Evolutionary conservation across 768 basidiomycete genomes (phyloP).

Genomic region (Russula compacta): DNA sequence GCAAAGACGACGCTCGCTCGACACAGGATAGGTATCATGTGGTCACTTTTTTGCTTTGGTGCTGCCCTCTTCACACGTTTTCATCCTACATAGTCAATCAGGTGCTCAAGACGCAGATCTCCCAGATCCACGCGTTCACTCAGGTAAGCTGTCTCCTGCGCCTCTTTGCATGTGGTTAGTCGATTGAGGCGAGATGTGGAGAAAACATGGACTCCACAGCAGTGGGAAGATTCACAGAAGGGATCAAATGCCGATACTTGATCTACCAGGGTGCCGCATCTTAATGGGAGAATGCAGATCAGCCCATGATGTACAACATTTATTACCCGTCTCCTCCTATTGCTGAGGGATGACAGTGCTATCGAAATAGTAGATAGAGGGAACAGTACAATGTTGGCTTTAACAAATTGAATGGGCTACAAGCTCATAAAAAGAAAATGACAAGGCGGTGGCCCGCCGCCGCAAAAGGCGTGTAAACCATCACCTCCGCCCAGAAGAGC

Average conservation of each 20-base stretch:
- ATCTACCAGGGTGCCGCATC: neutral
- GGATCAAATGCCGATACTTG: neutral
- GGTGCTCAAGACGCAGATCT: conserved; percentile 60
- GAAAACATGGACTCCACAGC: conserved; percentile 68
- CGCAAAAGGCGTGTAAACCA: neutral
- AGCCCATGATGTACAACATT: neutral
- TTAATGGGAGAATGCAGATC: neutral
- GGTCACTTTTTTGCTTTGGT: neutral
- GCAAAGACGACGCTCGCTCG: conserved; percentile 72
- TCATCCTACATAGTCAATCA: conserved; percentile 53
- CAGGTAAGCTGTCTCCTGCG: conserved; percentile 42
- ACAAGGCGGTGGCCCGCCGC: neutral
- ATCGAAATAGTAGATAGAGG: neutral
- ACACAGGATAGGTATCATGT: conserved; percentile 52
- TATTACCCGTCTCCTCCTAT: neutral
- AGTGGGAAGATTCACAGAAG: conserved; percentile 47
- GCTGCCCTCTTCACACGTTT: neutral
- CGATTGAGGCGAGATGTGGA: conserved; percentile 22
- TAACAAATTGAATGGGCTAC: neutral
- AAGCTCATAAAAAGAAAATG: neutral
- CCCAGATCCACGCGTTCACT: conserved; percentile 81
- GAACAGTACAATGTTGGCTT: neutral
- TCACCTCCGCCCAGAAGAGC: neutral
- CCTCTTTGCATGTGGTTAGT: neutral
- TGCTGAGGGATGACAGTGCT: neutral